Percentiles rank a stretch among this genome's conserved stretches.
These are phyloP conservation scores for Thielaviopsis euricoi DNA, from an alignment of 2,329 filamentous ascomycete species.

Conservation along the genomic window DNA sequence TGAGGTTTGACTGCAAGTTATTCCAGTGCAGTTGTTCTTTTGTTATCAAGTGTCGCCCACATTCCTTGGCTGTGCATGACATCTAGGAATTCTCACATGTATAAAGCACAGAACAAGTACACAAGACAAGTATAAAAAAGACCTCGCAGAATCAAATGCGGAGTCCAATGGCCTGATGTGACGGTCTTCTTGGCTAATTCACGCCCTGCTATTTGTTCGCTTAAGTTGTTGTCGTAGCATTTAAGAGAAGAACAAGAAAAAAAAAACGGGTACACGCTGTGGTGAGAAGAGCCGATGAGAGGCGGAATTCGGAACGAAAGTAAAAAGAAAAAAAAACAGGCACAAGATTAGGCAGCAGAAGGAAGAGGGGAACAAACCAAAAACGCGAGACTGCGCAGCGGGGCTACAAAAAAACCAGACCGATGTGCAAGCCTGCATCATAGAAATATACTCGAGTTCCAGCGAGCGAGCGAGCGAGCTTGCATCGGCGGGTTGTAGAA, in stretches of 20 bases:
- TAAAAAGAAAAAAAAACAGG: background rate
- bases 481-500: background rate
- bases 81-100: too few relatives aligned
- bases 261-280: background rate
- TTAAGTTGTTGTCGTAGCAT: background rate
- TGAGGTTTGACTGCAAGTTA: too few relatives aligned
- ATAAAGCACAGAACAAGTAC: too few relatives aligned
- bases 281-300: background rate
- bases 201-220: background rate
- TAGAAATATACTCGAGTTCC: background rate
- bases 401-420: background rate
- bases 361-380: background rate
- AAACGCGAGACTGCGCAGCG: background rate
- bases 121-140: background rate
- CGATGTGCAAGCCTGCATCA: background rate
- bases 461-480: too few relatives aligned
- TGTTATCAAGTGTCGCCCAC: too few relatives aligned
- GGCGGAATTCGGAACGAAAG: background rate
- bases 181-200: background rate
- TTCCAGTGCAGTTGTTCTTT: too few relatives aligned
- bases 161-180: background rate
- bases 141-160: background rate
- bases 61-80: too few relatives aligned
- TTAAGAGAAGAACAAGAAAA: background rate
- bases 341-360: background rate